A percentile compares a stretch with the other conserved stretches of the same genome.
These are phyloP conservation scores for Trichoderma koningii DNA, from an alignment of 2,329 filamentous ascomycete genomes.

Conservation along the genomic window DNA sequence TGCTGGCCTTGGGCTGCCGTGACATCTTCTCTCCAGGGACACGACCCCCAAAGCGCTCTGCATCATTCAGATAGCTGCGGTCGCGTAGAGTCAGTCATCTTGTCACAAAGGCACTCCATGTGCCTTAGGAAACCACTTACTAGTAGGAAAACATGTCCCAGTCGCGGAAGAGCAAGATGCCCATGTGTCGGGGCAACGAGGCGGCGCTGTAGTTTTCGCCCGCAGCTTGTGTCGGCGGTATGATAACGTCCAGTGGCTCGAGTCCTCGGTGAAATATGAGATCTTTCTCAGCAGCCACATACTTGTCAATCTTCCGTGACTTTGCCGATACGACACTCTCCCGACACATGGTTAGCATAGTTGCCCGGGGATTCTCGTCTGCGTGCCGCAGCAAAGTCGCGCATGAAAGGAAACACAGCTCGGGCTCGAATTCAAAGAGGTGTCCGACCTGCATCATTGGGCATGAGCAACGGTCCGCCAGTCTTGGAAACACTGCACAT, in stretches of 20 bases:
- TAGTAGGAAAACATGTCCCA: slow-evolving; percentile 33
- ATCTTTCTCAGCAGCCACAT: slow-evolving; percentile 20
- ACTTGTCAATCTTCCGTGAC: background rate
- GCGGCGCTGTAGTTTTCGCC: background rate
- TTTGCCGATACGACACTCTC: slow-evolving; percentile 20
- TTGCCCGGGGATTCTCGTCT: slow-evolving; percentile 35
- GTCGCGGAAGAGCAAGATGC: slow-evolving; percentile 33
- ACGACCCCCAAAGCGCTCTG: background rate
- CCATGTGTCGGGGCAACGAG: slow-evolving; percentile 30
- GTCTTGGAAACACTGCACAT: background rate
- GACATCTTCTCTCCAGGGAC: background rate
- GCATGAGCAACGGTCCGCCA: no score
- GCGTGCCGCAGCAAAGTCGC: slow-evolving; percentile 31
- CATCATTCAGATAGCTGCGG: background rate
- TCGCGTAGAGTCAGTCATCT: background rate
- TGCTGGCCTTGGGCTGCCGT: background rate
- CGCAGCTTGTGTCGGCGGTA: slow-evolving; percentile 26
- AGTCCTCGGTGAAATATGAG: background rate
- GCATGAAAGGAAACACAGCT: slow-evolving; percentile 21
- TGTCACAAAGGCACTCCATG: background rate
- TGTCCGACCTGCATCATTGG: slow-evolving; percentile 28
- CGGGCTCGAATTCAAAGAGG: slow-evolving; percentile 29
- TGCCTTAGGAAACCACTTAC: slow-evolving; percentile 24
- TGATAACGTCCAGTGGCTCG: slow-evolving; percentile 29
- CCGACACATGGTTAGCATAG: slow-evolving; percentile 31